Evolutionary conservation across 805 yeast genomes (phyloP), one percentile per base, ranked within the genome.

Genomic region (Saccharomycopsis fodiens): DNA sequence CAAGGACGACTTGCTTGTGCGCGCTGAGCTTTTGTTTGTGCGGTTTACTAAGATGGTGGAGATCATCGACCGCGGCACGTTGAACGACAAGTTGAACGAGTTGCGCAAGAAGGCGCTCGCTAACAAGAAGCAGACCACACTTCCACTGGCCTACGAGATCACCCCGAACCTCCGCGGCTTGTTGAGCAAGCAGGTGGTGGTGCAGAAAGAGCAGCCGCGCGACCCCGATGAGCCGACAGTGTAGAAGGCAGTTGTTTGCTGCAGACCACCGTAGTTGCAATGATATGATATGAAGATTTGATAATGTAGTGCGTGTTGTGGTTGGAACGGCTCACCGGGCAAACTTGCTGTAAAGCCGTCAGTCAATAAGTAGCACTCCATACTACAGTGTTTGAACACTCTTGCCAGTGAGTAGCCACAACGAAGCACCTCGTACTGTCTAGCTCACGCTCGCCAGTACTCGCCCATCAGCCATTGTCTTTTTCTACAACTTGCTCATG

Each of bases 1-100:
- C 47, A 66, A 88, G 55, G 77, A 83, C 39, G 94, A 85, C 53
- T 66, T 88, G 37, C 69, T 91, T 43, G 78, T 85, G n/a, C 70
- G 96, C 35, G 81, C 94, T 3, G 97, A 93, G 59, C 68, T 86
- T 25, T 66, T 91, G 31, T 93, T 88, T 58, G 69, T 85, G 53
- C 76, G 84, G 53, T 93, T 88, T 61, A 74, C 78, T 56, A 79
- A 86, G 50, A 82, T 88, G 72, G 76, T 89, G 45, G 85, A 79
- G 45, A 72, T 88, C 30, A 77, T 88, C 54, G 96, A 88, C 58
- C 60, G 84, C 37, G 72, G 53, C 12, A 30, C 41, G 10, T 47
- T 47, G 45, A 52, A 47, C 22, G 49, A 48, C 16, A 49, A 44
- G 13, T 49, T 44, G 44, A 50, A 48, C 25, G 35, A 30, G 15